Base-by-base conservation (phyloP, 1,139 yeast species). In the Arxiozyma heterogenica region DNA sequence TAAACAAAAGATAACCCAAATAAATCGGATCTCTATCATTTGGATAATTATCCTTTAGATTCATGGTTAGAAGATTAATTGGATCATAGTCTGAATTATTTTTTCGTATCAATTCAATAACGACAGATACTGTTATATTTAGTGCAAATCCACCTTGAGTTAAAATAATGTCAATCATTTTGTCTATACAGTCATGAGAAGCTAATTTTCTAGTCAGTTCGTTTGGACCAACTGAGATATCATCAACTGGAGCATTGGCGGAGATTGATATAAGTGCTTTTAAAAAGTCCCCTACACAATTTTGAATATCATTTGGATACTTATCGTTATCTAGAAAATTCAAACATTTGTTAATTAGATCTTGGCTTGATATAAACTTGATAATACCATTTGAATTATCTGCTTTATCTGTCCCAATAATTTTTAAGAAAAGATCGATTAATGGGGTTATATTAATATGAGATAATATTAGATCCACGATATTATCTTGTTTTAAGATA, bases 71-170 rank as follows among this genome's bases (percentile, higher is more conserved):
- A 49, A 93, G 84, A 43, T 96, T 96, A 49, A 89, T 83, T 54
- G 85, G 82, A 71, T 93, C 98, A 71, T 93, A 93, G 70, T 93
- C 98, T 4, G 96, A 88, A 69, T 93, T 93, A 69, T 93, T 93
- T 68, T 93, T 93, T 59, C 99, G 79, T 62, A 94, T 94, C 55
- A 93, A 84, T 68, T 93, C 98, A 65, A 93, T 93, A 49, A 94
- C 86, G 53, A 93, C 89, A 8, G 98, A 96, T 18, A 93, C 98
- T 25, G 96, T 95, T 53, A 93, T 89, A 27, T 95, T 88, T 61
- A 93, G 75, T 0, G 96, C 96, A 56, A 87, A 82, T 0, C 97
- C 96, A 44, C 71, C 63, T 44, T 95, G 95, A 56, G 79, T 73
- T 39, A 90, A 75, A 87, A 94, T 93, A 59, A 86, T 80, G 25